Percentiles rank a stretch among this genome's conserved stretches.
phyloP scores from a whole-genome alignment of 176 grass and related monocot species.

The bread wheat (Triticum aestivum) region DNA sequence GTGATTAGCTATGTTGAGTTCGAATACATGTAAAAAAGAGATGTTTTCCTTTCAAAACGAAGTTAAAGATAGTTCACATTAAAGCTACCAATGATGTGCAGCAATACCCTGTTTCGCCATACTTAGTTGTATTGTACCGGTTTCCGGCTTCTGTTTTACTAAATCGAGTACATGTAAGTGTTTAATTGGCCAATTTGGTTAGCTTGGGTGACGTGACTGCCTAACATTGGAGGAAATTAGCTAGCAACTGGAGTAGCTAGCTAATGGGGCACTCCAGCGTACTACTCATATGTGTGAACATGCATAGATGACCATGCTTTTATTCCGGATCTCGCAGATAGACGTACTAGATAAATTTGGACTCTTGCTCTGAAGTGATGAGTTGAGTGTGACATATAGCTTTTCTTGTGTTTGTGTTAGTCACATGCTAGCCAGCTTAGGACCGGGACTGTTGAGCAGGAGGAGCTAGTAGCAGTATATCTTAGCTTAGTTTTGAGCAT shows the following conservation, averaged over 20 bases:
- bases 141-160: too few relatives aligned
- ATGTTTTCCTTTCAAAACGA: too few relatives aligned
- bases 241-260: background rate
- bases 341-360: background rate
- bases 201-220: background rate
- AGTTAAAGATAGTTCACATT: too few relatives aligned
- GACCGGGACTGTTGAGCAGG: background rate
- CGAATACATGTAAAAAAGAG: too few relatives aligned
- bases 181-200: background rate
- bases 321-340: background rate
- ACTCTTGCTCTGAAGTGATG: background rate
- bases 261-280: background rate
- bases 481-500: background rate
- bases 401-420: conserved; percentile 8
- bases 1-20: too few relatives aligned
- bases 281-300: background rate
- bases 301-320: background rate
- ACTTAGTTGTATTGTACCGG: too few relatives aligned
- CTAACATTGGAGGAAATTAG: background rate
- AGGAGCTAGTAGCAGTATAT: background rate
- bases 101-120: too few relatives aligned
- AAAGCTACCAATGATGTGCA: too few relatives aligned
- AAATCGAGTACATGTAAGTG: background rate
- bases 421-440: conserved; percentile 7
- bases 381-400: background rate